Conservation (phyloP, 306 rosid species). For the Carpinus fangiana region DNA sequence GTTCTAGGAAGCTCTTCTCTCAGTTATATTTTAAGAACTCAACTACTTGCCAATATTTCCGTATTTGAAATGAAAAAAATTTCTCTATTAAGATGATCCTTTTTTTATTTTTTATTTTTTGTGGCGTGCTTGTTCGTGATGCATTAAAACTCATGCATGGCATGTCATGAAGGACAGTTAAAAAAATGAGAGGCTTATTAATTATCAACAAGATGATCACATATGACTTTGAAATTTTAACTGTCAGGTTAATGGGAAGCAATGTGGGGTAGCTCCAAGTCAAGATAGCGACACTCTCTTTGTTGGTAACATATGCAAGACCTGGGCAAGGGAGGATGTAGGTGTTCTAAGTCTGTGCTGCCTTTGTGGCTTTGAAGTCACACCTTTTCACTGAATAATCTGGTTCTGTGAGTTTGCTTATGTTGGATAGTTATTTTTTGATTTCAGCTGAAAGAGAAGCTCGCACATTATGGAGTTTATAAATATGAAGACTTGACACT, state of each 20-base stretch:
- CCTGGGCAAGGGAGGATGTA: conserved; percentile 7
- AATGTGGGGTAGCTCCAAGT: conserved; percentile 18
- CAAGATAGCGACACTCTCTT: conserved; percentile 13
- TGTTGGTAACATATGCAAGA: conserved; percentile 15
- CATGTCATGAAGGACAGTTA: neutral
- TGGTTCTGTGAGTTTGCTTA: neutral
- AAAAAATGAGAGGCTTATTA: neutral
- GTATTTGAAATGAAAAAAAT: neutral
- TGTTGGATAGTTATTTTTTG: neutral
- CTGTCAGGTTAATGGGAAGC: conserved; percentile 19
- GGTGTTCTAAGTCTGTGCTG: neutral
- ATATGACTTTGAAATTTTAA: neutral
- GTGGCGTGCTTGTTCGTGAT: neutral
- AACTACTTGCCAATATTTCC: neutral
- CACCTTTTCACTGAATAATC: neutral
- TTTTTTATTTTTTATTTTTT: neutral
- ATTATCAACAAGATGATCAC: neutral
- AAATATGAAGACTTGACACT: conserved; percentile 7
- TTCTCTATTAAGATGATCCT: neutral
- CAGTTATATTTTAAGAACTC: neutral
- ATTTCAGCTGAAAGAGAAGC: conserved; percentile 5
- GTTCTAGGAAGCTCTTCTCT: neutral
- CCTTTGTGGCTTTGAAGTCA: neutral
- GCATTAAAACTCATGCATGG: neutral
- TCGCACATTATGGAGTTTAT: conserved; percentile 6